Conservation (phyloP, 768 basidiomycete species). For the Mycena rebaudengoi region DNA sequence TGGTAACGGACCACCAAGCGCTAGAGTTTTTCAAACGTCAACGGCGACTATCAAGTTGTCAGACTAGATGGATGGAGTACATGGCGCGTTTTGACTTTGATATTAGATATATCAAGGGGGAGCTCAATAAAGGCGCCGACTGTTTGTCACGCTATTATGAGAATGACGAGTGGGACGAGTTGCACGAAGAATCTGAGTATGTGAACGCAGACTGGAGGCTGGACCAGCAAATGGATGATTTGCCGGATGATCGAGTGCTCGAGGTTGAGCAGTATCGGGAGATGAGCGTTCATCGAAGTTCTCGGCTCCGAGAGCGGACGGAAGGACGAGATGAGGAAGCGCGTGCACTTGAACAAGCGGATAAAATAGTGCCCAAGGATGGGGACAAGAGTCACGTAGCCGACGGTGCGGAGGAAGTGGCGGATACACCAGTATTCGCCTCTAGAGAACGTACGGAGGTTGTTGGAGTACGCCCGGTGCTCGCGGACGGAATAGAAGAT, state of each 20-base stretch:
- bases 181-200: slow-evolving; percentile 26
- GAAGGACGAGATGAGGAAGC: slow-evolving; percentile 19
- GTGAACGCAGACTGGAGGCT: slow-evolving; percentile 28
- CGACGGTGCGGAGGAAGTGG: too few relatives aligned
- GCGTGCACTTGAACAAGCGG: too few relatives aligned
- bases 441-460: not conserved
- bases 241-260: slow-evolving; percentile 14
- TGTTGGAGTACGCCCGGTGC: not conserved
- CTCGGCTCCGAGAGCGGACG: slow-evolving; percentile 11
- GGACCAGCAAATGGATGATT: slow-evolving; percentile 28
- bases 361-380: too few relatives aligned
- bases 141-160: slow-evolving; percentile 41
- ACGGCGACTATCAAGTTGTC: slow-evolving; percentile 18
- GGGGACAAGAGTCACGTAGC: too few relatives aligned
- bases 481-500: not conserved
- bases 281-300: not conserved
- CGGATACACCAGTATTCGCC: not conserved
- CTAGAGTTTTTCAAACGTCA: slow-evolving; percentile 39
- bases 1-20: slow-evolving; percentile 31
- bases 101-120: slow-evolving; percentile 36
- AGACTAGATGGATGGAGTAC: slow-evolving; percentile 41
- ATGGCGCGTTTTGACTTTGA: slow-evolving; percentile 36
- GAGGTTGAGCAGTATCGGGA: slow-evolving; percentile 17
- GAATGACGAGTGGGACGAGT: slow-evolving; percentile 27
- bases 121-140: slow-evolving; percentile 38